phyloP scores from a whole-genome alignment of 2,329 filamentous ascomycete species.

The Cordyceps cateniannulata region DNA sequence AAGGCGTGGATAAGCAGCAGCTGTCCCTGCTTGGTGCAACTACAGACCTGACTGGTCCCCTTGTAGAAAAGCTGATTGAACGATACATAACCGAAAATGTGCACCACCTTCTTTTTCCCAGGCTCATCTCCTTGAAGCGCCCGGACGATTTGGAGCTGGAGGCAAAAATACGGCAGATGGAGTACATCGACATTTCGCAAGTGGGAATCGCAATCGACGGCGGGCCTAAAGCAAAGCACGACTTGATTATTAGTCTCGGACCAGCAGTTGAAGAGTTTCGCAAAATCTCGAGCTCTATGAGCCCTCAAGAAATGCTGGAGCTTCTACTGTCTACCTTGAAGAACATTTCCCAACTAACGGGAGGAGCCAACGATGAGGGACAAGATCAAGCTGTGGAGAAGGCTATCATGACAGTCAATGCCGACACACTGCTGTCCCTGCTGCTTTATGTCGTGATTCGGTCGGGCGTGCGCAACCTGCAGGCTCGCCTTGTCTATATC shows the following conservation, averaged over 20 bases:
- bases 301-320: constrained; percentile 85
- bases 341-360: constrained; percentile 64
- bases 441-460: constrained; percentile 89
- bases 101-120: constrained; percentile 81
- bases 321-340: constrained; percentile 76
- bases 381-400: constrained; percentile 40
- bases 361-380: constrained; percentile 30
- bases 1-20: constrained; percentile 92
- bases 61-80: constrained; percentile 92
- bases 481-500: constrained; percentile 88
- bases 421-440: constrained; percentile 87
- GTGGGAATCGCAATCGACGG: constrained; percentile 83
- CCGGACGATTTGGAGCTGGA: constrained; percentile 84
- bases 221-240: constrained; percentile 70
- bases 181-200: constrained; percentile 88
- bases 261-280: constrained; percentile 84
- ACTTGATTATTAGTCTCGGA: constrained; percentile 68
- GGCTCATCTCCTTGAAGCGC: constrained; percentile 69
- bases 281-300: constrained; percentile 69
- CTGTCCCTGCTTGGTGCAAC: constrained; percentile 85
- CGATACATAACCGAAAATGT: constrained; percentile 91
- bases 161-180: constrained; percentile 85
- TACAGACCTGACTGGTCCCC: constrained; percentile 84
- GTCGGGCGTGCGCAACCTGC: constrained; percentile 78
- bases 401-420: constrained; percentile 59